phyloP scores from a whole-genome alignment of 2,329 filamentous ascomycete species.

The Didymella keratinophila region DNA sequence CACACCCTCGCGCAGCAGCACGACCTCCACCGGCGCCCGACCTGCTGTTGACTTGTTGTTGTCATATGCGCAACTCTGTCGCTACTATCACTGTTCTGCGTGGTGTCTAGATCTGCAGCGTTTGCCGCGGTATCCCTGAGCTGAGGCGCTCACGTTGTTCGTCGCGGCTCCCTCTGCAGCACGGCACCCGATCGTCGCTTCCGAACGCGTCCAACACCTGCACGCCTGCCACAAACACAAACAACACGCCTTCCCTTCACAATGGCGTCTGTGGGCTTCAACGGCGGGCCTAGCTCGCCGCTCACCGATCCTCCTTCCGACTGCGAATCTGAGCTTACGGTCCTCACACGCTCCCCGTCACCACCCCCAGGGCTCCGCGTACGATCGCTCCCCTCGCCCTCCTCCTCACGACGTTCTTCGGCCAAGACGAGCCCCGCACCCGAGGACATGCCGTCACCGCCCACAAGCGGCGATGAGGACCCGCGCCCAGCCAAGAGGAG shows the following conservation, averaged over 20 bases:
- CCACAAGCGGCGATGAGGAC: slow-evolving; percentile 65
- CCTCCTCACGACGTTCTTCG: slow-evolving; percentile 57
- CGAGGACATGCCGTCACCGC: slow-evolving; percentile 54
- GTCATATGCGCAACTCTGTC: slow-evolving; percentile 9
- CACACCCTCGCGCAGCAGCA: slow-evolving; percentile 3
- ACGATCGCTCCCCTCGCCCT: slow-evolving; percentile 49
- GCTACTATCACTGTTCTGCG: slow-evolving; percentile 1
- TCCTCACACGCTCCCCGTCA: slow-evolving; percentile 42
- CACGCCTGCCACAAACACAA: slow-evolving; percentile 19
- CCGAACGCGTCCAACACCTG: slow-evolving; percentile 19
- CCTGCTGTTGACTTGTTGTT: not conserved
- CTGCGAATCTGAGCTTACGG: slow-evolving; percentile 44
- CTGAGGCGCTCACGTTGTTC: slow-evolving; percentile 19
- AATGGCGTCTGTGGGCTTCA: slow-evolving; percentile 38
- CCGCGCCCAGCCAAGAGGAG: slow-evolving; percentile 79
- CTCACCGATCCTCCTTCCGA: slow-evolving; percentile 52
- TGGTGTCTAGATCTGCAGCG: slow-evolving; percentile 10
- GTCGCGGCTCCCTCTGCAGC: slow-evolving; percentile 20
- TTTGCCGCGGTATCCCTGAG: slow-evolving; percentile 19
- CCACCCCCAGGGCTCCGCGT: slow-evolving; percentile 42
- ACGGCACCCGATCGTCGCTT: slow-evolving; percentile 24
- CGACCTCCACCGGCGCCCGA: not conserved
- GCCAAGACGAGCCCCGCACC: slow-evolving; percentile 56
- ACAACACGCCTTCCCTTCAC: slow-evolving; percentile 25
- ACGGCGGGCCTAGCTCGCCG: slow-evolving; percentile 47